Base-by-base conservation (phyloP, 805 yeast species). In the Yarrowia osloensis region DNA sequence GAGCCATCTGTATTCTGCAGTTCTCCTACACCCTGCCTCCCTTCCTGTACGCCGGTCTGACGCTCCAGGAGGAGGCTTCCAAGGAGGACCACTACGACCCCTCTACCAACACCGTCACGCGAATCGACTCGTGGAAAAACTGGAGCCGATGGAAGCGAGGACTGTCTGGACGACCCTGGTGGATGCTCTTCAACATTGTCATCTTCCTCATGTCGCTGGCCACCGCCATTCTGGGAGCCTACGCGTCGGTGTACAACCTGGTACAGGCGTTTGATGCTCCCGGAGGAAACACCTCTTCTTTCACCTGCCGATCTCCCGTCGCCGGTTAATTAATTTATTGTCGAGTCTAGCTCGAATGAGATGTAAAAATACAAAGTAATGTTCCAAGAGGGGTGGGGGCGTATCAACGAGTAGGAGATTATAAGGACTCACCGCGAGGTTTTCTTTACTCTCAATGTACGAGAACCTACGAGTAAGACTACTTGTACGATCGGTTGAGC, bases 21-120 rank as follows among this genome's bases (percentile, higher is more conserved):
- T 81, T 81, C 76, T 77, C 82, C 50, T 81, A 81, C 74, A 81
- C 83, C 15, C 76, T 81, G 75, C 84, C 84, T 55, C 73, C 73
- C 8, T 28, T 71, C 52, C 67, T 72, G 29, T 69, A 65, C 44
- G 68, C 73, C 39, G 75, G 74, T 13, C 46, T 70, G 19, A 70
- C 70, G 12, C 49, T 72, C 49, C 76, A 74, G 67, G 57, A 74
- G 65, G 70, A 68, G 65, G 77, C 77, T 17, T 71, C 72, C 35
- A 73, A 73, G 69, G 77, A 75, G 24, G 76, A 72, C 39, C 68
- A 69, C 21, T 72, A 68, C 61, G 73, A 72, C 35, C 74, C 73
- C 17, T 40, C 67, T 39, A 68, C 68, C 52, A 70, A 70, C 66
- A 55, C 42, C 11, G 61, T 68, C 44, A 68, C 68, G 42, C 68